Evolutionary conservation across 257 asterid species (phyloP).

Genomic region (Hygrophila difformis): DNA sequence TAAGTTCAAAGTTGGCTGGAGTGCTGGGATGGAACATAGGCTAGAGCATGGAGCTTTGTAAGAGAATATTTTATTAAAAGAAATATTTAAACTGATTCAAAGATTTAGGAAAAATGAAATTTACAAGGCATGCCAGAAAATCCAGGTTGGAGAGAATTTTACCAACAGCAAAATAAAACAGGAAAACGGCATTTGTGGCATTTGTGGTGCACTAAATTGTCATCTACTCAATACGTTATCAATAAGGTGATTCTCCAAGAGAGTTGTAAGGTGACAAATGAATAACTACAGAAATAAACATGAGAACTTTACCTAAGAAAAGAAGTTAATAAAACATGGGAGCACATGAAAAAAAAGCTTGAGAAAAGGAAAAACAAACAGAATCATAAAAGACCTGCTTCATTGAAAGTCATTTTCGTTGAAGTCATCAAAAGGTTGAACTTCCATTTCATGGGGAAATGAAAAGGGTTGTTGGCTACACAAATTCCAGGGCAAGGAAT

Average conservation of each 20-base stretch:
- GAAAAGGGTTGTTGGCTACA: conserved; percentile 38
- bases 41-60: no score
- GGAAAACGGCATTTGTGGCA: neutral
- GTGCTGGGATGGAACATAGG: conserved; percentile 48
- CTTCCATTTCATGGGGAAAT: conserved; percentile 42
- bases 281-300: no score
- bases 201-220: no score
- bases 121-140: no score
- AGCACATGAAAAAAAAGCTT: no score
- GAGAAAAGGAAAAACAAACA: no score
- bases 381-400: conserved; percentile 38
- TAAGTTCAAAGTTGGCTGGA: conserved; percentile 41
- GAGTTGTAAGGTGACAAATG: no score
- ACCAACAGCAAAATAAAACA: neutral
- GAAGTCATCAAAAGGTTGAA: conserved; percentile 53
- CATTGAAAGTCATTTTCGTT: conserved; percentile 45
- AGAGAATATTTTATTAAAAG: conserved; percentile 31
- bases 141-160: neutral
- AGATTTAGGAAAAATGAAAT: neutral
- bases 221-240: no score
- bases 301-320: no score
- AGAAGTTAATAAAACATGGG: no score
- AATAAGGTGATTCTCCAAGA: no score
- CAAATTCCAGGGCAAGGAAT: conserved; percentile 37
- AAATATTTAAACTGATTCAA: neutral